Evolutionary conservation across 106 monocot species (phyloP).

Genomic region (Platanthera zijinensis): DNA sequence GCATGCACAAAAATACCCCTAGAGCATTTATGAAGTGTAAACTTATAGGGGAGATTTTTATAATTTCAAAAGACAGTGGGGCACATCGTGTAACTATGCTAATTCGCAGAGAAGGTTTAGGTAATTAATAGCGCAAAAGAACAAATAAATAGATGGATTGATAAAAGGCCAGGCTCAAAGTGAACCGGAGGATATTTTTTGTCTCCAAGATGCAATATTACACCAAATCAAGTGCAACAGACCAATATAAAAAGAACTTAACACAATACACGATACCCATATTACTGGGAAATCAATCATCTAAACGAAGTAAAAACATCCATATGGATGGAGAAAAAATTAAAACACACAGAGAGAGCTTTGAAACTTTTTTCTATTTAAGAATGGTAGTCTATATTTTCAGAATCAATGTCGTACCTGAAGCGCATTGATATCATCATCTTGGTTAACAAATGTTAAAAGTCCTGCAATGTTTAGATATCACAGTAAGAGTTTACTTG

Average conservation of each 20-base stretch:
- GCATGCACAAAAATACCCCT: neutral
- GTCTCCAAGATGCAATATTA: neutral
- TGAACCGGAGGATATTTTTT: neutral
- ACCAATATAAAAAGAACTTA: neutral
- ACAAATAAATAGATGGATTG: neutral
- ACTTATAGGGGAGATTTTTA: too few species aligned
- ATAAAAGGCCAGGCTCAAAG: neutral
- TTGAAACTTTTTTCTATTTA: neutral
- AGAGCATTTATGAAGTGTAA: neutral
- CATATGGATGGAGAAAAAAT: too few species aligned
- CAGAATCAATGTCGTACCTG: conserved; percentile 35
- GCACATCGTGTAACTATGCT: too few species aligned
- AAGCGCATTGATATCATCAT: conserved; percentile 69
- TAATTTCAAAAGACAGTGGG: too few species aligned
- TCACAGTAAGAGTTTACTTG: neutral
- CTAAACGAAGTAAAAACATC: too few species aligned
- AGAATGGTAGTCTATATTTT: neutral
- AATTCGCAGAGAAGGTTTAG: too few species aligned
- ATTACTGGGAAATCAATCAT: too few species aligned
- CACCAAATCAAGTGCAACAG: neutral
- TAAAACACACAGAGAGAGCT: neutral
- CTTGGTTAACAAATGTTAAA: conserved; percentile 88
- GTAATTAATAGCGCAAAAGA: neutral
- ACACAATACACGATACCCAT: neutral
- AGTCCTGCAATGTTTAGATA: conserved; percentile 42